Evolutionary conservation across 2,329 filamentous ascomycete species (phyloP).

Genomic region (Cordyceps farinosa): DNA sequence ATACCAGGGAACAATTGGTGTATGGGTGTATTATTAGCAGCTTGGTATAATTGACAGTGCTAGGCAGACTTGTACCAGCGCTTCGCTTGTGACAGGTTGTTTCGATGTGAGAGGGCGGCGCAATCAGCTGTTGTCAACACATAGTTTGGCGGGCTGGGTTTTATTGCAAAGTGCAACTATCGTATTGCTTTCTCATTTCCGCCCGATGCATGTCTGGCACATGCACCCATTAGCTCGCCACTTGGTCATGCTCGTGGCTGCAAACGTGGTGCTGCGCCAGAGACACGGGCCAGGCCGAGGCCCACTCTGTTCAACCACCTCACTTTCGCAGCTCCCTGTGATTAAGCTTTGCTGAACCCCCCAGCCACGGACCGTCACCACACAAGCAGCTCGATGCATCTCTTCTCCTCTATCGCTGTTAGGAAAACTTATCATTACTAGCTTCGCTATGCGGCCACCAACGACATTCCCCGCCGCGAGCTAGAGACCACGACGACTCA

Average conservation of each 20-base stretch:
- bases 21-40: conserved; percentile 2
- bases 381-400: not conserved
- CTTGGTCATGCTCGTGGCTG: not conserved
- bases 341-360: not conserved
- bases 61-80: no score
- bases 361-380: conserved; percentile 14
- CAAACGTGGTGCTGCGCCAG: not conserved
- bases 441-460: conserved; percentile 4
- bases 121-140: no score
- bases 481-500: not conserved
- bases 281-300: conserved; percentile 9
- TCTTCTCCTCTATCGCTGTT: not conserved
- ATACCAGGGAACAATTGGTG: not conserved
- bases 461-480: not conserved
- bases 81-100: no score
- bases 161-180: no score
- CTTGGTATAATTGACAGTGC: not conserved
- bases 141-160: no score
- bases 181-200: not conserved
- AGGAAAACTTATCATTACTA: not conserved
- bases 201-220: not conserved
- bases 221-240: not conserved
- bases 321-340: not conserved
- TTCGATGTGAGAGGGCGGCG: no score
- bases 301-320: conserved; percentile 17